A percentile compares a stretch with the other conserved stretches of the same genome.
Conservation (phyloP, 2,329 filamentous ascomycete species). For the Alternaria sp. region DNA sequence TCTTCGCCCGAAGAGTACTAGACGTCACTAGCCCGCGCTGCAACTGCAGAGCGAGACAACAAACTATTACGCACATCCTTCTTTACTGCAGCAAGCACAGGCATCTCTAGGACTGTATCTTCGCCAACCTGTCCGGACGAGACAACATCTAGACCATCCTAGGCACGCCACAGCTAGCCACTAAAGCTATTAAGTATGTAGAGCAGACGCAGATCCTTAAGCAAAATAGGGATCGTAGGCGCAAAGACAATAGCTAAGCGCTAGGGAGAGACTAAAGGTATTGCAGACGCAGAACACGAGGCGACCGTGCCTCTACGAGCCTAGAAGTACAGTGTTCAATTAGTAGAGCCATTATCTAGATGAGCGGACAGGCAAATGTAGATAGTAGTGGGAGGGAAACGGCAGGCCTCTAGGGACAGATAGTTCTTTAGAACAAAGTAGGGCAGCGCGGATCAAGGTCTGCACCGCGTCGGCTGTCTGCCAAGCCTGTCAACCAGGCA, state of each 20-base stretch:
- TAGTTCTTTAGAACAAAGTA: conserved; percentile 11
- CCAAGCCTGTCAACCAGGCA: conserved; percentile 17
- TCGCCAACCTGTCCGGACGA: conserved; percentile 25
- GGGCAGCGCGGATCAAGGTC: conserved; percentile 21
- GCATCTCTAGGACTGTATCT: conserved; percentile 25
- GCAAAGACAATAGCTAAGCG: conserved; percentile 15
- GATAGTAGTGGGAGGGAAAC: conserved; percentile 1
- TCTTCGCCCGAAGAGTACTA: conserved; percentile 24
- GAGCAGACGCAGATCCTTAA: conserved; percentile 34
- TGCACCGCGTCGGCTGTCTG: conserved; percentile 21
- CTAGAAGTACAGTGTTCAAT: background rate
- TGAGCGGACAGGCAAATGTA: no score
- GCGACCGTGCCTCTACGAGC: conserved; percentile 6
- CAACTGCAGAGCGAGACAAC: conserved; percentile 24
- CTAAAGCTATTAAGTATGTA: conserved; percentile 26
- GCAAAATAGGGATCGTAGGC: conserved; percentile 24
- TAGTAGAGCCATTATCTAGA: no score
- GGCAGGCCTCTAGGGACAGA: conserved; percentile 17
- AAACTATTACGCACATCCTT: conserved; percentile 27
- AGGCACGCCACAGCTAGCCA: conserved; percentile 22
- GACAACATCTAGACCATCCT: conserved; percentile 26
- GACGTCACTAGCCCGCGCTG: conserved; percentile 21
- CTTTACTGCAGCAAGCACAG: conserved; percentile 20
- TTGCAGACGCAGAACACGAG: conserved; percentile 16
- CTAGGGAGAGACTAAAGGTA: conserved; percentile 20